These are phyloP conservation scores for Leonotis leonurus DNA, from an alignment of 257 asterid species.

Conservation along the genomic window DNA sequence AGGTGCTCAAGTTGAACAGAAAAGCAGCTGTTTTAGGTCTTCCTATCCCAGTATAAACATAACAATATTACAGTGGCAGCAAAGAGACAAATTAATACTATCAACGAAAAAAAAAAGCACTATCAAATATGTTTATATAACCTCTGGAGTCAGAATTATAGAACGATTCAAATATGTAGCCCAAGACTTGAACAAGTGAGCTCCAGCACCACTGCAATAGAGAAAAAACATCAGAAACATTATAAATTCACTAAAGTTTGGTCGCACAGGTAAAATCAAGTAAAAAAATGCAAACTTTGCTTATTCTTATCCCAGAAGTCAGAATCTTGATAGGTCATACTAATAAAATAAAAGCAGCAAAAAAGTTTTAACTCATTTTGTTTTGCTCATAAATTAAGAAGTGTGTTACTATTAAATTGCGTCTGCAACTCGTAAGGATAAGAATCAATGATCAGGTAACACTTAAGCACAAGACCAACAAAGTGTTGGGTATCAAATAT, in stretches of 20 bases:
- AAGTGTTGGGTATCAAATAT: background rate
- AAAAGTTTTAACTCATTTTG: background rate
- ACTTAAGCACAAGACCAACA: background rate
- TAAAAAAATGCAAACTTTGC: background rate
- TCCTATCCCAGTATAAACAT: background rate
- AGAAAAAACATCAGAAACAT: slow-evolving; percentile 15
- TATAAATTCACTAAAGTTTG: background rate
- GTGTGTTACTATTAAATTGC: background rate
- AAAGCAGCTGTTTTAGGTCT: background rate
- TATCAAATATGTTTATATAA: slow-evolving; percentile 15
- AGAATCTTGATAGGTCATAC: background rate
- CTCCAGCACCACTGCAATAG: slow-evolving; percentile 92
- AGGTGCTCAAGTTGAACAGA: background rate
- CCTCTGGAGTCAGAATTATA: slow-evolving; percentile 95
- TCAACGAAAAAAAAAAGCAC: background rate
- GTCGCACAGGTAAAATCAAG: background rate
- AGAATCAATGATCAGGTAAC: background rate
- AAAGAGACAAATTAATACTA: background rate
- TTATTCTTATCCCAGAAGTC: background rate
- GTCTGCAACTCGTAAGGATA: slow-evolving; percentile 3
- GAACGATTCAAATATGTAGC: slow-evolving; percentile 76
- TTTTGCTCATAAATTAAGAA: background rate
- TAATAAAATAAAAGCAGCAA: background rate
- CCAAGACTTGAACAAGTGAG: slow-evolving; percentile 98
- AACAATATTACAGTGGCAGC: background rate